These are phyloP conservation scores for Agastache rugosa DNA, from an alignment of 257 asterid genomes.

Conservation along the genomic window DNA sequence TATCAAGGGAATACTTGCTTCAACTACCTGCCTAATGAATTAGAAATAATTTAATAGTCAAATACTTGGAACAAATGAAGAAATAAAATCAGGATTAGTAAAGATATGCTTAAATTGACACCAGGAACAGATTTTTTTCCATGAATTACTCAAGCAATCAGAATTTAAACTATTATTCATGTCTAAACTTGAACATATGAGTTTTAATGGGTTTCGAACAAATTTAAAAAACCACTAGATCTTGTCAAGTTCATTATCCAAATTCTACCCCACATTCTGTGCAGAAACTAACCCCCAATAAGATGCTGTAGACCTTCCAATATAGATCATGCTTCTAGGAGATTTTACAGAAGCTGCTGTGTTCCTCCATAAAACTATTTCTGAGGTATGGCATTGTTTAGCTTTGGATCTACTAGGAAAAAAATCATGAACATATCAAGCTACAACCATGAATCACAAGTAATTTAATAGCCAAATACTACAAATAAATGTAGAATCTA, in stretches of 20 bases:
- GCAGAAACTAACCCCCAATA: no score
- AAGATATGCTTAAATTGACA: slow-evolving; percentile 8
- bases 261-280: neutral
- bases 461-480: slow-evolving; percentile 24
- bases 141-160: neutral
- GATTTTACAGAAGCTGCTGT: neutral
- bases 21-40: slow-evolving; percentile 32
- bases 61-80: slow-evolving; percentile 27
- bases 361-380: neutral
- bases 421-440: neutral
- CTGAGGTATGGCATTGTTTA: neutral
- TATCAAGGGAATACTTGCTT: slow-evolving; percentile 30
- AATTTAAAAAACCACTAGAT: neutral
- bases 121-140: neutral
- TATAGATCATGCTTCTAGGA: neutral
- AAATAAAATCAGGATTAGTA: neutral
- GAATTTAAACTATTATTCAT: neutral
- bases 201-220: neutral
- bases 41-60: slow-evolving; percentile 12
- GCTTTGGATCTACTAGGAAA: neutral
- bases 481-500: neutral
- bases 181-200: neutral
- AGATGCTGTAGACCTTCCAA: neutral
- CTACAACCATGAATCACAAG: neutral
- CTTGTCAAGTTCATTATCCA: neutral